phyloP scores from a whole-genome alignment of 306 rosid genomes.

The Erythrophleum fordii region DNA sequence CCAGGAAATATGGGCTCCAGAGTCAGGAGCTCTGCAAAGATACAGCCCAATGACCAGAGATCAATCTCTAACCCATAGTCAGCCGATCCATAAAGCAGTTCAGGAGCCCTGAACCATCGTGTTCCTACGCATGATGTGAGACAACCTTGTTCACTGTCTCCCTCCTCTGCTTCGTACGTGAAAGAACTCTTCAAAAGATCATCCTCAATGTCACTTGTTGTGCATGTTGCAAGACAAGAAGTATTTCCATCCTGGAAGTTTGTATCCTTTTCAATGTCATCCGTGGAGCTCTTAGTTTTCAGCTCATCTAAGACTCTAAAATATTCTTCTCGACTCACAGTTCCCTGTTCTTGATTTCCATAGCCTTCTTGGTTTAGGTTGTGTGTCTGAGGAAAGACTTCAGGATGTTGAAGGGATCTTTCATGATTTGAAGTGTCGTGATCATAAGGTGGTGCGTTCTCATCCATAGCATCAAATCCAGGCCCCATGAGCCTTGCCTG shows the following conservation, averaged over 20 bases:
- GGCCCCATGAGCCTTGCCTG: constrained; percentile 86
- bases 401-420: constrained; percentile 42
- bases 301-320: constrained; percentile 74
- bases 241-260: constrained; percentile 63
- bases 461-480: constrained; percentile 53
- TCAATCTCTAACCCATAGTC: constrained; percentile 85
- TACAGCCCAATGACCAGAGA: constrained; percentile 94
- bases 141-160: constrained; percentile 51
- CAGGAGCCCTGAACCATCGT: constrained; percentile 87
- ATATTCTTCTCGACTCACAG: constrained; percentile 67
- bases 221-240: constrained; percentile 91
- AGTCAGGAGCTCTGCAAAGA: constrained; percentile 68
- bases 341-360: constrained; percentile 49
- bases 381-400: constrained; percentile 41
- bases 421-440: constrained; percentile 42
- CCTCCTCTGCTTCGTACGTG: constrained; percentile 64
- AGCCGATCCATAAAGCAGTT: constrained; percentile 75
- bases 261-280: constrained; percentile 66
- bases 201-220: constrained; percentile 72
- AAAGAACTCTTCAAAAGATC: constrained; percentile 67
- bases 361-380: constrained; percentile 40
- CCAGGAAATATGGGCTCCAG: constrained; percentile 86
- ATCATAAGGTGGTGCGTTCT: constrained; percentile 46
- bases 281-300: constrained; percentile 53
- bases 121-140: constrained; percentile 93